Percentiles rank a stretch among this genome's conserved stretches.
Evolutionary conservation across 2,329 filamentous ascomycete species (phyloP).

Genomic region (Trichophyton equinum): DNA sequence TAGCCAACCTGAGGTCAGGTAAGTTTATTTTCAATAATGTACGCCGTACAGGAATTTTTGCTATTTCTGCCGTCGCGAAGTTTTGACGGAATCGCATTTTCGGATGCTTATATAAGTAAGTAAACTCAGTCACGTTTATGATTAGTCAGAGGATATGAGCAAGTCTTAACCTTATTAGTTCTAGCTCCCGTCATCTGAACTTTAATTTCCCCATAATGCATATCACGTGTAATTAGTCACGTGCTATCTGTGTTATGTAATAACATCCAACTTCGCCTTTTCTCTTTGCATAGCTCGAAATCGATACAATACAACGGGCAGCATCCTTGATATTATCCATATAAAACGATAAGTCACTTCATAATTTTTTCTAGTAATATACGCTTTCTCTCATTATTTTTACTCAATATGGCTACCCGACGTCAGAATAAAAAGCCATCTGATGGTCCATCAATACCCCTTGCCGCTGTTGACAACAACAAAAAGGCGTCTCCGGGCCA

Average conservation of each 20-base stretch:
- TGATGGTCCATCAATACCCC: slow-evolving; percentile 24
- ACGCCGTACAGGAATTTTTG: no score
- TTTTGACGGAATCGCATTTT: no score
- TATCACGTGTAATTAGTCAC: not conserved
- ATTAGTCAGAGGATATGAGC: not conserved
- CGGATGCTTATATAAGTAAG: not conserved
- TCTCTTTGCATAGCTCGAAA: no score
- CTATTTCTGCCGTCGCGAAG: no score
- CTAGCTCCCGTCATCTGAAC: not conserved
- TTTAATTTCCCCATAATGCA: not conserved
- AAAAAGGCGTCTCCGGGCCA: slow-evolving; percentile 13
- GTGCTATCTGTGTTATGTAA: not conserved
- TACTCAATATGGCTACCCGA: not conserved
- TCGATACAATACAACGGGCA: no score
- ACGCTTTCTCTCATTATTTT: not conserved
- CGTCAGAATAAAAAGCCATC: slow-evolving; percentile 8
- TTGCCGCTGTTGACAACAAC: slow-evolving; percentile 18
- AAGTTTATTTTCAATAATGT: not conserved
- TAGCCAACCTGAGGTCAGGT: not conserved
- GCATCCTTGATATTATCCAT: no score
- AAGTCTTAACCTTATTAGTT: not conserved
- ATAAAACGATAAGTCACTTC: no score
- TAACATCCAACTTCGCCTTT: not conserved
- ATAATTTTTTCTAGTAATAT: no score
- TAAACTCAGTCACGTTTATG: not conserved